Conservation (phyloP, 2,329 filamentous ascomycete species). For the Rhytidhysteron rufulum region DNA sequence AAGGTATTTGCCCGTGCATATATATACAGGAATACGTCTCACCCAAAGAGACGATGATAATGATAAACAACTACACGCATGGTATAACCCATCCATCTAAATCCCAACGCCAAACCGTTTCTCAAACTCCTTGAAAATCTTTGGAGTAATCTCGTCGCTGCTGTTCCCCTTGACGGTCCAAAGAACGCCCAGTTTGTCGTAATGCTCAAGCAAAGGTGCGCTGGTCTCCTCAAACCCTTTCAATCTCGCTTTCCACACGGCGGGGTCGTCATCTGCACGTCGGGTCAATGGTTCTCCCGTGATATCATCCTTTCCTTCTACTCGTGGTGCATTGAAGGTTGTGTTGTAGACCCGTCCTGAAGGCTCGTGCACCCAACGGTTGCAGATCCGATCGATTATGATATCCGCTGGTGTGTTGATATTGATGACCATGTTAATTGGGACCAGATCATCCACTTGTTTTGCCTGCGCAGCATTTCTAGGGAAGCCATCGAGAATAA, state of each 20-base stretch:
- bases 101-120: slow-evolving; percentile 63
- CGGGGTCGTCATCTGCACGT: slow-evolving; percentile 79
- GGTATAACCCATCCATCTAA: slow-evolving; percentile 13
- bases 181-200: slow-evolving; percentile 76
- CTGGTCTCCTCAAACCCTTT: slow-evolving; percentile 85
- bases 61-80: no score
- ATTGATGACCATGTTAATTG: slow-evolving; percentile 92
- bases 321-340: slow-evolving; percentile 80
- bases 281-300: slow-evolving; percentile 84
- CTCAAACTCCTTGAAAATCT: slow-evolving; percentile 79
- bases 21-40: no score
- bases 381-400: slow-evolving; percentile 83
- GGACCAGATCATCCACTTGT: slow-evolving; percentile 74
- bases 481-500: slow-evolving; percentile 94
- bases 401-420: slow-evolving; percentile 81
- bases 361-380: slow-evolving; percentile 88
- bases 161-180: slow-evolving; percentile 84
- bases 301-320: slow-evolving; percentile 78
- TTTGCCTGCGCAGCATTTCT: slow-evolving; percentile 77
- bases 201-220: slow-evolving; percentile 80
- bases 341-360: slow-evolving; percentile 95
- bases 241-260: slow-evolving; percentile 77
- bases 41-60: no score
- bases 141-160: slow-evolving; percentile 93
- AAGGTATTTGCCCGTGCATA: no score